Evolutionary conservation across 116 monocot genomes (phyloP).

Genomic region (Thalassia testudinum): DNA sequence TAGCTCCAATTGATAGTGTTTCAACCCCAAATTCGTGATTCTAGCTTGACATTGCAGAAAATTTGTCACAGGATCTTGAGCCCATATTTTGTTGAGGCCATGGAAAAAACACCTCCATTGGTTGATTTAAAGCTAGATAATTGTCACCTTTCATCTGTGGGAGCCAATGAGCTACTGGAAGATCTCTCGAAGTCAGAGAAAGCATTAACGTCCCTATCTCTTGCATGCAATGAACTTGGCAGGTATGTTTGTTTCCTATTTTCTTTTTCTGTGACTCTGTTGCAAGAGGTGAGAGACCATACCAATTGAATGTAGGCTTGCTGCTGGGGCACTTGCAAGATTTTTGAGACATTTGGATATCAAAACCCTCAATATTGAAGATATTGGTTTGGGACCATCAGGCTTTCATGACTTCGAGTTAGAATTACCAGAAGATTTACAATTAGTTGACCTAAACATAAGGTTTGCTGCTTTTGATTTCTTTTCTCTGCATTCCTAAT

Average conservation of each 20-base stretch:
- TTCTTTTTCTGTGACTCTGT: not conserved
- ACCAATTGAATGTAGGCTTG: not conserved
- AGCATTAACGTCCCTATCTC: conserved; percentile 51
- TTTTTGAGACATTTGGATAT: conserved; percentile 37
- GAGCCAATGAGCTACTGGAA: conserved; percentile 38
- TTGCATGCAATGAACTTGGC: conserved; percentile 84
- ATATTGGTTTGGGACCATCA: conserved; percentile 44
- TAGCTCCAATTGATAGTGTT: no score
- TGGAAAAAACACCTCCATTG: conserved; percentile 22
- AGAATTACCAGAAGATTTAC: conserved; percentile 24
- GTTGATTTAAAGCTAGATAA: conserved; percentile 54
- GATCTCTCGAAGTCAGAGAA: conserved; percentile 19
- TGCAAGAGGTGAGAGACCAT: not conserved
- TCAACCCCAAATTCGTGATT: no score
- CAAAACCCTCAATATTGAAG: conserved; percentile 70
- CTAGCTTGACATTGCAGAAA: no score
- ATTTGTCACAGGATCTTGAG: conserved; percentile 42
- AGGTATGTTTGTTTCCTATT: conserved; percentile 20
- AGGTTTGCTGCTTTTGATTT: conserved; percentile 26
- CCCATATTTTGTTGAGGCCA: conserved; percentile 47
- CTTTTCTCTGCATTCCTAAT: no score
- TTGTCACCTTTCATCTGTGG: conserved; percentile 54
- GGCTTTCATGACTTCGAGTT: conserved; percentile 68
- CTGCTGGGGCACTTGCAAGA: conserved; percentile 50
- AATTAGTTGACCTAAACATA: conserved; percentile 53